Evolutionary conservation across 139 green algal genomes (phyloP), one percentile per base, ranked within the genome.

Genomic region (Eudorina sp.): DNA sequence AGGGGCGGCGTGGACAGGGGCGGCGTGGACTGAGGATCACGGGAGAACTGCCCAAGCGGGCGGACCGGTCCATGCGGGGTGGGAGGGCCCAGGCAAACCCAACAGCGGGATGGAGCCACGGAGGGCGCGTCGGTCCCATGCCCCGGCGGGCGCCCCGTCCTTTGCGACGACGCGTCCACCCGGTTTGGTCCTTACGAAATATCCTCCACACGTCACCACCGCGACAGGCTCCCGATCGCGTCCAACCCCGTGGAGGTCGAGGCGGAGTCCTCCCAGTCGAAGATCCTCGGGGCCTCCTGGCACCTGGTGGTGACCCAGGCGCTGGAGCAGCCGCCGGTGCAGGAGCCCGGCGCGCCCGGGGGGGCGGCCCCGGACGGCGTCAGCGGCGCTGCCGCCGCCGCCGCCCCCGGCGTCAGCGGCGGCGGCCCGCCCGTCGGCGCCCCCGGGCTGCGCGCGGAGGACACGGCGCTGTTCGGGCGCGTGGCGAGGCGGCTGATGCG

Each of bases 291-390:
- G 25, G 90, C 86, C 43, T 94, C 93, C n/a, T 97, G 95, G 95
- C 85, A 93, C 38, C 85, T 97, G 70, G 84, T 96, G 43, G 88
- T 94, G 36, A 45, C 90, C 11, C 89, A 92, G 77, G 90, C 93
- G 8, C 77, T 60, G 85, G 84, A 68, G 80, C 36, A 36, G 68
- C 68, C 83, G 25, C 83, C 83, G 18, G 51, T 68, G 36, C 83
- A 53, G n/a, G 68, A 43, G 2, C 34, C 38, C 19, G 41, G 31
- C 1, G 55, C 36, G 11, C 36, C 53, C 11, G 77, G 25, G 14
- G 41, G 55, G 13, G 74, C 73, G 2, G 45, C 76, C 19, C 43
- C 58, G 31, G 23, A 13, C 18, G 55, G 55, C 34, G 83, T 34
- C 60, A 31, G 11, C 27, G 60, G 23, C 43, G 51, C 64, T 4